Evolutionary conservation across 2,329 filamentous ascomycete species (phyloP), one percentile per base, ranked within the genome.

Genomic region (Stachybotrys echinatus): DNA sequence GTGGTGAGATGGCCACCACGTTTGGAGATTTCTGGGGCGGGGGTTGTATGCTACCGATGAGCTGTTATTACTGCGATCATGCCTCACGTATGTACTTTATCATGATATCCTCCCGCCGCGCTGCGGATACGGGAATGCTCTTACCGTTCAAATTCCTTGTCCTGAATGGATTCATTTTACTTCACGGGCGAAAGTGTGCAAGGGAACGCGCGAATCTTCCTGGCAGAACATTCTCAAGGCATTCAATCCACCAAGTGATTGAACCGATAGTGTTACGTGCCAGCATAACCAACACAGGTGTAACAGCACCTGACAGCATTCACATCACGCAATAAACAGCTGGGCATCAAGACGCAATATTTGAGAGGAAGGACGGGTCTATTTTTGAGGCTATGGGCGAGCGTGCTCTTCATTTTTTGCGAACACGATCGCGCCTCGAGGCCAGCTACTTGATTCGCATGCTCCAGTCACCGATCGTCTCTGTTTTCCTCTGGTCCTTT

Each of bases 81-180:
- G 27, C 27, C 27, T 34, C 14, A 34, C 5, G 27, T 34, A 5
- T 34, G 18, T 45, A 18, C 42, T 45, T 23, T 34, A 46, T 46
- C 44, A 46, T 46, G 44, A 46, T 46, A 46, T 46, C 44, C 44
- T n/a, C 44, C 27, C 23, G 18, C 23, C 44, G 23, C 44, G 14
- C 27, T 34, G 27, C 27, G 27, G 27, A 14, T 10, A 34, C 10
- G 27, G 27, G 27, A 34, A 34, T 34, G 27, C 27, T 34, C n/a
- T n/a, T n/a, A n/a, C n/a, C n/a, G n/a, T n/a, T n/a, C n/a, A n/a
- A n/a, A 34, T 34, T 34, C 14, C 10, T 5, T 34, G 27, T 14
- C 27, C 14, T 34, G 27, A 34, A 14, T 5, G 27, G 27, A 34
- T 34, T 34, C 27, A 34, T 34, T n/a, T n/a, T n/a, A n/a, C n/a